These are phyloP conservation scores for Umbelopsis sp. DNA, from an alignment of 371 early-diverging fungal species.

Conservation along the genomic window DNA sequence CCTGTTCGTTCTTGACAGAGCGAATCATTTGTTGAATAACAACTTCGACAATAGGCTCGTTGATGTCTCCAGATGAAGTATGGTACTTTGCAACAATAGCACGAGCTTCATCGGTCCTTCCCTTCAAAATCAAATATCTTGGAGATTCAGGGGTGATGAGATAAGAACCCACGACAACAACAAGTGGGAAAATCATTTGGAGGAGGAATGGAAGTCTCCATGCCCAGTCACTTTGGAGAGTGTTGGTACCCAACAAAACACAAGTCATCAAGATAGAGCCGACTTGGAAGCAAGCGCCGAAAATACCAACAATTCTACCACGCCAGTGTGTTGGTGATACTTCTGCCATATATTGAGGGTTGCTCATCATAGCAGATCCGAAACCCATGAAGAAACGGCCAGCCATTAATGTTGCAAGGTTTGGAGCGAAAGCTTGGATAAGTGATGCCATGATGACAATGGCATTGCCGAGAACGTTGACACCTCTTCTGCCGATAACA, in stretches of 20 bases:
- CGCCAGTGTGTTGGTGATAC: not conserved
- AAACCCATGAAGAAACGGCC: conserved; percentile 8
- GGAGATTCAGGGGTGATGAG: conserved; percentile 8
- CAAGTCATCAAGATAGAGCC: not conserved
- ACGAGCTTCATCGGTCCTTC: not conserved
- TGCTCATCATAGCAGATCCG: not conserved
- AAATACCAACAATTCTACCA: not conserved
- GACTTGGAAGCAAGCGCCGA: conserved; percentile 6
- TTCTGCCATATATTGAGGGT: not conserved
- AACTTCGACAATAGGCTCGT: not conserved
- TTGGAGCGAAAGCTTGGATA: conserved; percentile 1
- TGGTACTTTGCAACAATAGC: conserved; percentile 4
- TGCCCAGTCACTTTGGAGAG: not conserved
- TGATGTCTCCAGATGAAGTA: not conserved
- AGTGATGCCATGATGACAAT: not conserved
- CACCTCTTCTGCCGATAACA: not conserved
- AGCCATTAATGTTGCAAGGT: not conserved
- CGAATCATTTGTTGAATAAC: not conserved
- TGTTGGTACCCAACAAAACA: conserved; percentile 4
- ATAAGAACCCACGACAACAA: not conserved
- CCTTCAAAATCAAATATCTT: not conserved
- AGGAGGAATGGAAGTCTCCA: conserved; percentile 9
- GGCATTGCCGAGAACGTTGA: not conserved
- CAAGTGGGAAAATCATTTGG: not conserved
- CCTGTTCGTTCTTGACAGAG: not conserved